These are phyloP conservation scores for Cylindrodendrum hubeiense DNA, from an alignment of 2,329 filamentous ascomycete genomes.

Conservation along the genomic window DNA sequence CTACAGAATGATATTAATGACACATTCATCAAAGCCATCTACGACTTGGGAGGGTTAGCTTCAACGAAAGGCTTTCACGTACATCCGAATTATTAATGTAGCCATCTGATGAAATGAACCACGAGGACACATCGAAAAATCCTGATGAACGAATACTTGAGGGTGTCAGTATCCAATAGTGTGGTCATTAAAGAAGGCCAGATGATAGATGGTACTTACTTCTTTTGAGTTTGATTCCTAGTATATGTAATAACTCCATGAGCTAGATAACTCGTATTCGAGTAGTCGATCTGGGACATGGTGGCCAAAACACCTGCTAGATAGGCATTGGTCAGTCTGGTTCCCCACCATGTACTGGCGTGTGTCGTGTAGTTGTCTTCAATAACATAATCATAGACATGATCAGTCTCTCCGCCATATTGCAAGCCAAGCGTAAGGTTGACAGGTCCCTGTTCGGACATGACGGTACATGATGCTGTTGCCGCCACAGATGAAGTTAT, in stretches of 20 bases:
- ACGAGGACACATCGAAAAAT: constrained; percentile 12
- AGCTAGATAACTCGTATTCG: constrained; percentile 14
- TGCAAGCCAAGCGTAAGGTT: constrained; percentile 25
- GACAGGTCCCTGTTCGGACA: not conserved
- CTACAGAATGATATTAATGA: not conserved
- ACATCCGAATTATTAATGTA: not conserved
- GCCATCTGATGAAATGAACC: constrained; percentile 23
- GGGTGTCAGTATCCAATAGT: not conserved
- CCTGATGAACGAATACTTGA: constrained; percentile 9
- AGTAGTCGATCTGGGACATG: constrained; percentile 10
- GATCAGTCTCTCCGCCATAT: constrained; percentile 10
- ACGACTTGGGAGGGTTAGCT: not conserved
- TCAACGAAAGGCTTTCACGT: not conserved
- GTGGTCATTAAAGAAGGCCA: not conserved
- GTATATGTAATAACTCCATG: constrained; percentile 9
- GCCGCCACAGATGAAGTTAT: not conserved
- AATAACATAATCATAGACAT: constrained; percentile 25
- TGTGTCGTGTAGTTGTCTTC: constrained; percentile 21
- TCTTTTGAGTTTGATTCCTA: not conserved
- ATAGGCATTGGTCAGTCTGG: constrained; percentile 27
- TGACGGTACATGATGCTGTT: constrained; percentile 21
- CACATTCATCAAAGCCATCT: not conserved
- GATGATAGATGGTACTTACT: not conserved
- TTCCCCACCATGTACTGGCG: constrained; percentile 32
- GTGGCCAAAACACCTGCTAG: constrained; percentile 11